phyloP scores from a whole-genome alignment of 179 eudicot genomes.

The Spergularia azorica region DNA sequence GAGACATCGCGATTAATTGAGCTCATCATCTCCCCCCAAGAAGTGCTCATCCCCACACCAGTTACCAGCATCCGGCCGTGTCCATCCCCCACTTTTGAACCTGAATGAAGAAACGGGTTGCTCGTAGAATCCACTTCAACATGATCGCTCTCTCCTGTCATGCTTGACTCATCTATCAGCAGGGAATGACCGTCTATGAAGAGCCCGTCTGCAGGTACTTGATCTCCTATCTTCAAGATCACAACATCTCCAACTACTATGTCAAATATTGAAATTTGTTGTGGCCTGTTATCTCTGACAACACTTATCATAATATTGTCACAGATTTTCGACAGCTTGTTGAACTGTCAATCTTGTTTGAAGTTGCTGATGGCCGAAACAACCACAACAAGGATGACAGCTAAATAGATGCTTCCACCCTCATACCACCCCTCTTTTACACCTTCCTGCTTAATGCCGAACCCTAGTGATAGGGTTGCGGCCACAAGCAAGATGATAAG shows the following conservation, averaged over 20 bases:
- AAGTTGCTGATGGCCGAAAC: constrained; percentile 47
- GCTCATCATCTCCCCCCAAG: constrained; percentile 55
- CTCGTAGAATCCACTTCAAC: constrained; percentile 31
- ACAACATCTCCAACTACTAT: constrained; percentile 47
- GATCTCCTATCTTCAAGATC: constrained; percentile 47
- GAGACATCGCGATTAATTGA: constrained; percentile 34
- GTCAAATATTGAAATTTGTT: constrained; percentile 38
- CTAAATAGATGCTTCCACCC: constrained; percentile 43
- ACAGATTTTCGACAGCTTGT: constrained; percentile 42
- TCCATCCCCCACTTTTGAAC: constrained; percentile 51
- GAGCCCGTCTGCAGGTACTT: constrained; percentile 47
- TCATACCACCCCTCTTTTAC: constrained; percentile 51
- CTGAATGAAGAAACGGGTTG: constrained; percentile 48
- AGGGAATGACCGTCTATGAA: constrained; percentile 43
- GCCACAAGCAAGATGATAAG: constrained; percentile 37
- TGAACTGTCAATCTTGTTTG: constrained; percentile 47
- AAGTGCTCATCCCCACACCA: constrained; percentile 41
- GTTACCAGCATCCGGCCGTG: constrained; percentile 46
- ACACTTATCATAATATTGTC: constrained; percentile 40
- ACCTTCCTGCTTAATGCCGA: constrained; percentile 46
- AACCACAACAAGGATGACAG: constrained; percentile 39
- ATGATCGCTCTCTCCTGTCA: constrained; percentile 52
- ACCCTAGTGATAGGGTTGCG: constrained; percentile 40
- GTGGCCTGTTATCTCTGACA: constrained; percentile 43
- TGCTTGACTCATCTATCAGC: constrained; percentile 51